Conservation (phyloP, 306 rosid species). For the Cajanus cajan region DNA sequence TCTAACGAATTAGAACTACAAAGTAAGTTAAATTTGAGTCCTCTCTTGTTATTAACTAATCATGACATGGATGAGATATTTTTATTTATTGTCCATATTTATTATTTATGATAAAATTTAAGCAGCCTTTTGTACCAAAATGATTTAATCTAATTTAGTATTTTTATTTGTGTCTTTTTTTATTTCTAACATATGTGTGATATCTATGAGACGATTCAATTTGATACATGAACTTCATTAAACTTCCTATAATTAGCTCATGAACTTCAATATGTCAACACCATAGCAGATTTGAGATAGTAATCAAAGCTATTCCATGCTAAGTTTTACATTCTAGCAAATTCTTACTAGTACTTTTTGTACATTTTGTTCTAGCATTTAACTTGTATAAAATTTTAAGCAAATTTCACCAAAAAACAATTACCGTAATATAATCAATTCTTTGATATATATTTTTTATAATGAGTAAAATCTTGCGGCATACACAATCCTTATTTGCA, state of each 20-base stretch:
- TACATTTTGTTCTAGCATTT: neutral
- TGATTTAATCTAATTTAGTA: too few species aligned
- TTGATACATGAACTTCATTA: neutral
- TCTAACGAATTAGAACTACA: neutral
- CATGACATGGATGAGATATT: neutral
- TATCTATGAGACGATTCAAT: too few species aligned
- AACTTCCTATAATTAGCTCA: neutral
- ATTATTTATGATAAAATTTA: neutral
- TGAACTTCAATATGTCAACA: neutral
- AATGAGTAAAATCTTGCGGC: neutral
- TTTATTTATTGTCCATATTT: neutral
- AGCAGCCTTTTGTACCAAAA: neutral
- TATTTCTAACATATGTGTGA: neutral
- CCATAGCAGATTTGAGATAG: neutral
- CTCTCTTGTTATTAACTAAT: neutral
- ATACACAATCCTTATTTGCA: neutral
- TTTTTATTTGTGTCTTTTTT: neutral
- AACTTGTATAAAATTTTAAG: neutral
- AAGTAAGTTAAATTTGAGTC: neutral
- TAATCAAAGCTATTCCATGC: neutral
- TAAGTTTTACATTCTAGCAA: neutral
- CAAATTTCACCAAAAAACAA: too few species aligned
- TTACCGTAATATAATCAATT: neutral
- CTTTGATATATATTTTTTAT: neutral
- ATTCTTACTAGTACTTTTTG: neutral